A percentile compares a stretch with the other conserved stretches of the same genome.
Conservation (phyloP, 768 basidiomycete genomes). For the Hysterangium stoloniferum region DNA sequence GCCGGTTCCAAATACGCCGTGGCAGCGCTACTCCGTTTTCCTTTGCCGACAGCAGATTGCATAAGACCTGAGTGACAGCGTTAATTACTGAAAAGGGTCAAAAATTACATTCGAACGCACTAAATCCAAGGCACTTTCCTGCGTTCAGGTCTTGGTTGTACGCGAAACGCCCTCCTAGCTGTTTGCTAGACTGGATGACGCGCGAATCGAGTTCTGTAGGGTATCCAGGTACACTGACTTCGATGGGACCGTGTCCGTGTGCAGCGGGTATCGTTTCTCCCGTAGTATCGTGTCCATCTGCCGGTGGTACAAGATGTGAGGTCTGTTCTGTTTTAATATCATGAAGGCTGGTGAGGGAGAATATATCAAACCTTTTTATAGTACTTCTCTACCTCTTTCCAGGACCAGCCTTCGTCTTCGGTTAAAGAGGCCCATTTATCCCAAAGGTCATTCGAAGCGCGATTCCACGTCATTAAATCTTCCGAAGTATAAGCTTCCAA, state of each 20-base stretch:
- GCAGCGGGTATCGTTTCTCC: background rate
- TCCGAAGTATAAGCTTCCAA: background rate
- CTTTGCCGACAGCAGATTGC: slow-evolving; percentile 24
- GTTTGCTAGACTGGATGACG: slow-evolving; percentile 25
- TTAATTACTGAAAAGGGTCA: too few species aligned
- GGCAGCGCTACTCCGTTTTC: slow-evolving; percentile 26
- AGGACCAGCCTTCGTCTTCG: slow-evolving; percentile 23
- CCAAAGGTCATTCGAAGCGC: slow-evolving; percentile 21
- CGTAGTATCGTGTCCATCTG: background rate
- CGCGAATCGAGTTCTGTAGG: slow-evolving; percentile 25
- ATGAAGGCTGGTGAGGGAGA: too few species aligned
- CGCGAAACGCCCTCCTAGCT: slow-evolving; percentile 30
- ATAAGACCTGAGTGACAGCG: slow-evolving; percentile 25
- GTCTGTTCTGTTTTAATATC: background rate
- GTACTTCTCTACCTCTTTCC: slow-evolving; percentile 16
- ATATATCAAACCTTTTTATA: too few species aligned
- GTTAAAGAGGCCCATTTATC: slow-evolving; percentile 18
- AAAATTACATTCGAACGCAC: slow-evolving; percentile 25
- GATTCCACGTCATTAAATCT: slow-evolving; percentile 23
- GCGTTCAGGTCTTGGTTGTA: slow-evolving; percentile 37
- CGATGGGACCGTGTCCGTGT: slow-evolving; percentile 20
- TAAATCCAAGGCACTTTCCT: slow-evolving; percentile 34
- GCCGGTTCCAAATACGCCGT: slow-evolving; percentile 23
- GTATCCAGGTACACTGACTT: slow-evolving; percentile 26
- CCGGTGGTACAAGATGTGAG: background rate